A percentile compares a stretch with the other conserved stretches of the same genome.
These are phyloP conservation scores for Scheffersomyces lignicola DNA, from an alignment of 1,139 yeast genomes.

Conservation along the genomic window DNA sequence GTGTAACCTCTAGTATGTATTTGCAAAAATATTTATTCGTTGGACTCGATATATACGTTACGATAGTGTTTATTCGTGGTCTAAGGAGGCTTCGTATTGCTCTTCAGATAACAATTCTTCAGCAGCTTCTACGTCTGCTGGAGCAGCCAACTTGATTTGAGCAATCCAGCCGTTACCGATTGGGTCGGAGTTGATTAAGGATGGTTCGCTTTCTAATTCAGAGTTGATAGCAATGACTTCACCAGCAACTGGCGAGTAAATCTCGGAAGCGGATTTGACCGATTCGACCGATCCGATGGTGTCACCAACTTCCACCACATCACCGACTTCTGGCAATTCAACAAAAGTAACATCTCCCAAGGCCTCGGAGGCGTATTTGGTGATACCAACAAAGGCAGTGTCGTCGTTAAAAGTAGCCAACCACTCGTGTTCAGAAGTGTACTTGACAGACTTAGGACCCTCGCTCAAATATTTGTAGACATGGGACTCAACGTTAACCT, in stretches of 20 bases:
- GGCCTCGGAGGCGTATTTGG: conserved; percentile 96
- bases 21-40: neutral
- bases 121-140: conserved; percentile 22
- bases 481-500: conserved; percentile 51
- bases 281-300: conserved; percentile 91
- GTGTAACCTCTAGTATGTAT: neutral
- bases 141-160: conserved; percentile 58
- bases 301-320: conserved; percentile 69
- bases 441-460: conserved; percentile 59
- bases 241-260: conserved; percentile 86
- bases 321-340: conserved; percentile 83
- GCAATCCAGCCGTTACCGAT: conserved; percentile 94
- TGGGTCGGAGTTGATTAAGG: conserved; percentile 82
- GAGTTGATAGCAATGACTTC: conserved; percentile 73
- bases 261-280: conserved; percentile 92
- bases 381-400: conserved; percentile 84
- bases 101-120: conserved; percentile 47
- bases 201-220: conserved; percentile 67
- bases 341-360: conserved; percentile 95
- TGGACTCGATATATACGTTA: too few relatives aligned
- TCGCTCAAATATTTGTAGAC: conserved; percentile 47
- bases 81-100: conserved; percentile 64
- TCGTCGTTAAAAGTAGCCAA: conserved; percentile 82
- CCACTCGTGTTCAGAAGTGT: conserved; percentile 96
- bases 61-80: conserved; percentile 31